These are phyloP conservation scores for Podospora tetraspora DNA, from an alignment of 495 filamentous ascomycete species.

Conservation along the genomic window DNA sequence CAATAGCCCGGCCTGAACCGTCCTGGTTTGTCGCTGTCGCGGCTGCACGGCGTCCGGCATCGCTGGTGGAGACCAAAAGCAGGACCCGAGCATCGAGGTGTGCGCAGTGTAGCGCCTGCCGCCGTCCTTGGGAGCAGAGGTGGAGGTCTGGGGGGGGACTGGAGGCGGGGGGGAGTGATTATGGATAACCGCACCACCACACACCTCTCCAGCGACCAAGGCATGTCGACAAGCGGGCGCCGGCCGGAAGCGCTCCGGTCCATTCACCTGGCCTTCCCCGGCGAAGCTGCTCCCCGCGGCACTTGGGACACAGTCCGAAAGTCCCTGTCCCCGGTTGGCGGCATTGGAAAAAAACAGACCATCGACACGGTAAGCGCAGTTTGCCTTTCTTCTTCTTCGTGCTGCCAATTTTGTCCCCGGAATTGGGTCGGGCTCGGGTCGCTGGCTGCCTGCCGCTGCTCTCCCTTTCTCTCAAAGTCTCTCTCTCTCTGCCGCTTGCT, in stretches of 20 bases:
- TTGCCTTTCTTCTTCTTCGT: not conserved
- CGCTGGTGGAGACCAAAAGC: slow-evolving; percentile 1
- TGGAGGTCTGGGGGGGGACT: not conserved
- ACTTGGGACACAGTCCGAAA: slow-evolving; percentile 2
- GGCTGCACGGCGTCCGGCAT: slow-evolving; percentile 8
- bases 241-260: slow-evolving; percentile 9
- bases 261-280: slow-evolving; percentile 5
- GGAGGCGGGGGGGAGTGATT: slow-evolving; percentile 4
- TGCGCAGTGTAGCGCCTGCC: slow-evolving; percentile 8
- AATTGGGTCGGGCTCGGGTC: not conserved
- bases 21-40: slow-evolving; percentile 10
- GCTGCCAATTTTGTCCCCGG: not conserved
- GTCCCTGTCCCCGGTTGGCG: not conserved
- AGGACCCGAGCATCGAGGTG: slow-evolving; percentile 4
- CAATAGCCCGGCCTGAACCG: not conserved
- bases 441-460: not conserved
- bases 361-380: slow-evolving; percentile 11
- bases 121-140: not conserved
- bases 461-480: not conserved
- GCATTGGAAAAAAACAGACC: slow-evolving; percentile 6
- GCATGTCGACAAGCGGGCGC: not conserved
- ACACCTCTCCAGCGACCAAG: not conserved
- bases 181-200: slow-evolving; percentile 1
- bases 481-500: not conserved
- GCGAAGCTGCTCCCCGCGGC: not conserved